Percentiles rank a stretch among this genome's conserved stretches.
Evolutionary conservation across 2,329 filamentous ascomycete species (phyloP).

Genomic region (Nothopassalora personata): DNA sequence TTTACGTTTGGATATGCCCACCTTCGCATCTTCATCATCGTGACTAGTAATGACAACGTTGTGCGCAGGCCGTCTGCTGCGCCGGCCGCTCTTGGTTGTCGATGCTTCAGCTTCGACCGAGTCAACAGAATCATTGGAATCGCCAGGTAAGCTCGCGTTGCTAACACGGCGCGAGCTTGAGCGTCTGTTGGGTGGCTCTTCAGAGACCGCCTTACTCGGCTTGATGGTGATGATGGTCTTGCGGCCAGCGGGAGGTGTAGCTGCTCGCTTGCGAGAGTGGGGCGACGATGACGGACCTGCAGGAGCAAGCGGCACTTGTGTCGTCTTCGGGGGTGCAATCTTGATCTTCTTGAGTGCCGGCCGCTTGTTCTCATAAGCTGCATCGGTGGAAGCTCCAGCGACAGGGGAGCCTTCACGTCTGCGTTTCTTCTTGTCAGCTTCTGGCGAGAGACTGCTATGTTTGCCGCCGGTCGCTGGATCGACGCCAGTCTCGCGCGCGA

Average conservation of each 20-base stretch:
- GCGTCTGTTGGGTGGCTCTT: constrained; percentile 43
- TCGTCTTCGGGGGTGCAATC: constrained; percentile 18
- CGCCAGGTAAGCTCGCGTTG: constrained; percentile 40
- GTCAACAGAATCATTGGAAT: constrained; percentile 14
- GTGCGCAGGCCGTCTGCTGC: constrained; percentile 65
- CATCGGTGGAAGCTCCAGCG: constrained; percentile 10
- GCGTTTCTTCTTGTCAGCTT: constrained; percentile 43
- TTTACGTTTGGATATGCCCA: constrained; percentile 67
- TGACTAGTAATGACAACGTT: constrained; percentile 55
- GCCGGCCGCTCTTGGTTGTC: constrained; percentile 36
- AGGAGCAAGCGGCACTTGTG: constrained; percentile 41
- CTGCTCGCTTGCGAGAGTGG: constrained; percentile 22
- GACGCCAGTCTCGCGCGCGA: constrained; percentile 30
- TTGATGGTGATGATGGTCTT: constrained; percentile 38
- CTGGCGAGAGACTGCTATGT: constrained; percentile 9
- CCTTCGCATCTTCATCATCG: constrained; percentile 54
- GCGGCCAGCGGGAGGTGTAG: constrained; percentile 27
- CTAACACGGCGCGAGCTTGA: constrained; percentile 41
- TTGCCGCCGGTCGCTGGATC: constrained; percentile 14
- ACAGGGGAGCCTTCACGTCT: constrained; percentile 37
- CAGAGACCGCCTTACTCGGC: constrained; percentile 41
- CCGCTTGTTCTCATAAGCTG: constrained; percentile 7
- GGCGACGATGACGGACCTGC: constrained; percentile 34
- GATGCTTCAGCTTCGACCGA: constrained; percentile 14
- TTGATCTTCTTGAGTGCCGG: constrained; percentile 35